A percentile compares a stretch with the other conserved stretches of the same genome.
Conservation (phyloP, 352 stramenopile genomes). For the Globisporangium spinosum region DNA sequence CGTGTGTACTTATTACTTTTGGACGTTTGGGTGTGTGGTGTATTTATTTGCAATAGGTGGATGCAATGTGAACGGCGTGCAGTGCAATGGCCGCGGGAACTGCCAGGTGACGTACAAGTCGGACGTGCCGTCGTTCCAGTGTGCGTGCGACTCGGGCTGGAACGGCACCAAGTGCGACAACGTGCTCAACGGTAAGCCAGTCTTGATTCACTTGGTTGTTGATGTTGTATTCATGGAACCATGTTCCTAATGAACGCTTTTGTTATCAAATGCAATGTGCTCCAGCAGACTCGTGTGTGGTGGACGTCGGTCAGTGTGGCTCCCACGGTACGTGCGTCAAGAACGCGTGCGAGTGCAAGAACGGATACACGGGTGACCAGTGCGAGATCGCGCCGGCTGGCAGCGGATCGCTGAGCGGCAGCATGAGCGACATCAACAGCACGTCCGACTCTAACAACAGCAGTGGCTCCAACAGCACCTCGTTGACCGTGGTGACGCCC, state of each 20-base stretch:
- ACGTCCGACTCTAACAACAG: slow-evolving; percentile 1
- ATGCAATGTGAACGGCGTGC: slow-evolving; percentile 40
- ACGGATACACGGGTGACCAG: slow-evolving; percentile 43
- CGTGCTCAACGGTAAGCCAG: slow-evolving; percentile 34
- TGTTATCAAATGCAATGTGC: not conserved
- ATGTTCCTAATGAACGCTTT: not conserved
- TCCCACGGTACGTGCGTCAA: slow-evolving; percentile 38
- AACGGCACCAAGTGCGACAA: slow-evolving; percentile 64
- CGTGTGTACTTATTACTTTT: not conserved
- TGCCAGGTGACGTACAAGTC: slow-evolving; percentile 38
- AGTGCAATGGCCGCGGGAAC: slow-evolving; percentile 68
- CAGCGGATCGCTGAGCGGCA: slow-evolving; percentile 10
- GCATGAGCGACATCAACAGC: not conserved
- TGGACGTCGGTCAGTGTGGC: slow-evolving; percentile 40
- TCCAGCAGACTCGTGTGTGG: slow-evolving; percentile 35
- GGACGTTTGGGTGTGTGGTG: not conserved
- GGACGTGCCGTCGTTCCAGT: slow-evolving; percentile 46
- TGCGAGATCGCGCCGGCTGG: slow-evolving; percentile 37
- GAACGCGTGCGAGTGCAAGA: slow-evolving; percentile 32
- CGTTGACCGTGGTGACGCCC: slow-evolving; percentile 5
- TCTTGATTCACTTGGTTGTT: not conserved
- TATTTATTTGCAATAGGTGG: slow-evolving; percentile 16
- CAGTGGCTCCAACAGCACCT: slow-evolving; percentile 9
- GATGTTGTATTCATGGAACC: not conserved
- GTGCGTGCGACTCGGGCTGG: slow-evolving; percentile 63